Conservation (phyloP, 2,329 filamentous ascomycete species). For the Paramyrothecium sp. region DNA sequence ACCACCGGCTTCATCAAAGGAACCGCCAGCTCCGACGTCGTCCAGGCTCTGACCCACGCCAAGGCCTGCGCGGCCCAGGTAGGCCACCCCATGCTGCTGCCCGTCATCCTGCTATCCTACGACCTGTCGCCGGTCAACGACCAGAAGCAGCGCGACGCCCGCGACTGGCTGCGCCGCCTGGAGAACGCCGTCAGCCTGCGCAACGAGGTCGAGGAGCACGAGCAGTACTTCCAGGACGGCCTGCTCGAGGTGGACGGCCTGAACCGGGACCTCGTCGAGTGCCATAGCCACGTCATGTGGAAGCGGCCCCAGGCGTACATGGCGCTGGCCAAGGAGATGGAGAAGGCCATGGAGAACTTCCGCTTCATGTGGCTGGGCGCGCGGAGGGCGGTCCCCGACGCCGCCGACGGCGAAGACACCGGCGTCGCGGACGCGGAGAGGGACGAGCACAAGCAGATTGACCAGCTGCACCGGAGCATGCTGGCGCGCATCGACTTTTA, state of each 20-base stretch:
- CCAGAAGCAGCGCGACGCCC: constrained; percentile 60
- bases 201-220: constrained; percentile 55
- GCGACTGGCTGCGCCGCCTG: constrained; percentile 59
- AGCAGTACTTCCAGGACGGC: constrained; percentile 52
- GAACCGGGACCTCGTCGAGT: constrained; percentile 62
- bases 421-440: constrained; percentile 20
- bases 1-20: constrained; percentile 63
- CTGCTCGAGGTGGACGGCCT: constrained; percentile 58
- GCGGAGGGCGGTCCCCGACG: constrained; percentile 6
- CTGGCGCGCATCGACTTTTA: constrained; percentile 57
- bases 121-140: constrained; percentile 56
- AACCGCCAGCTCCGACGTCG: constrained; percentile 55
- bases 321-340: constrained; percentile 49
- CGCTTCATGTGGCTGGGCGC: constrained; percentile 19
- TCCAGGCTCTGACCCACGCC: constrained; percentile 47
- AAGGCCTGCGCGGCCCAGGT: constrained; percentile 46
- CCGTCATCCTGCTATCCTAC: constrained; percentile 57
- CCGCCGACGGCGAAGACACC: constrained; percentile 12
- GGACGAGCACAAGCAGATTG: constrained; percentile 29
- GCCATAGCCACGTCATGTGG: constrained; percentile 61
- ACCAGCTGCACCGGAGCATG: constrained; percentile 53
- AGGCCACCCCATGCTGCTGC: constrained; percentile 58
- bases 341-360: constrained; percentile 46
- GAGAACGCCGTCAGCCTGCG: constrained; percentile 62
- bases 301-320: constrained; percentile 61